Evolutionary conservation across 2,329 filamentous ascomycete species (phyloP), one percentile per base, ranked within the genome.

Genomic region (Leptosphaerulina australis): DNA sequence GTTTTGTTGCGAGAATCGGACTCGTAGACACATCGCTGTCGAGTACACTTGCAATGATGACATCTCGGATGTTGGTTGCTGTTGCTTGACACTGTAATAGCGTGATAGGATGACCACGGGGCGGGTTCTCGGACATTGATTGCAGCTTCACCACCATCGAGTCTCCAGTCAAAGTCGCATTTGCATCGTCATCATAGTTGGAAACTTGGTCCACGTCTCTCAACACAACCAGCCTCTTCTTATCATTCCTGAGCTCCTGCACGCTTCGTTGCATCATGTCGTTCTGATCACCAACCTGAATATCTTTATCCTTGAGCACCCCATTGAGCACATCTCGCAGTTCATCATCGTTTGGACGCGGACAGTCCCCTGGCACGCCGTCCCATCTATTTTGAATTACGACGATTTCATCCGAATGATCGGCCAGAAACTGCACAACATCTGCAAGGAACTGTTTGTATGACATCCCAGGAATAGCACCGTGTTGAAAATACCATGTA

Each of bases 381-480:
- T 81, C 79, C 75, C 76, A 80, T 7, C 79, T 68, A 50, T 79
- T 68, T 53, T 81, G 78, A n/a, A 79, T 68, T 3, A 80, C 76
- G 24, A 80, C 66, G 28, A 81, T 78, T 52, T 81, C 79, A 21
- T 73, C 68, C 0, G 67, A 64, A 48, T 80, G 71, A 2, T 60
- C 63, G 1, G 64, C 38, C 0, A 81, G 68, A 49, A 81, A 81
- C 1, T 53, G 26, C 1, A 77, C 73, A 2, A 76, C 62, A 12
- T 74, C 74, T 5, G 55, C 26, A 8, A 81, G 69, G 43, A 81
- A 77, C 4, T 70, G 57, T 5, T 69, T 67, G 51, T 79, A 81
- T 2, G 70, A 67, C 75, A 81, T 78, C 2, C 79, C 79, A 0
- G 79, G 79, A 18, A 81, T 80, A 5, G 74, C 76, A 48, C 74